Conservation (phyloP, 2,329 filamentous ascomycete species). For the Aspergillus sp. region DNA sequence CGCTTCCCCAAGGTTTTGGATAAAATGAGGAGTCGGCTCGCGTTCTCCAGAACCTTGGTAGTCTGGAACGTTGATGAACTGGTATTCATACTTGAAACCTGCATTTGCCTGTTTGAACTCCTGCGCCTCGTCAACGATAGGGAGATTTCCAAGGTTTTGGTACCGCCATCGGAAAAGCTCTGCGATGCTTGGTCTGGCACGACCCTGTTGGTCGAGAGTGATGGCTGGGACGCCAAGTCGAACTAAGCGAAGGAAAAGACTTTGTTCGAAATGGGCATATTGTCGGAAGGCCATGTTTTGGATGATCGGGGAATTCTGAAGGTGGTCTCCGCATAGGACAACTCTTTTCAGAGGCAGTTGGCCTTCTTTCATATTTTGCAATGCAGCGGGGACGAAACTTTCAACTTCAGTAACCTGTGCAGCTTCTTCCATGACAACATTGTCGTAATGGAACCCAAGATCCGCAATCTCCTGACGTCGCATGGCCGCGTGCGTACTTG, state of each 20-base stretch:
- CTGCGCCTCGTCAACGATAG: constrained; percentile 64
- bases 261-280: constrained; percentile 95
- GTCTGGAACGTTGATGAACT: constrained; percentile 93
- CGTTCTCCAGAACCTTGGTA: constrained; percentile 88
- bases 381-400: constrained; percentile 90
- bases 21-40: constrained; percentile 89
- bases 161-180: constrained; percentile 94
- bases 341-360: constrained; percentile 79
- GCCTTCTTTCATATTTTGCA: constrained; percentile 76
- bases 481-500: constrained; percentile 96
- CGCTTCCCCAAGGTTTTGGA: constrained; percentile 94
- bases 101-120: constrained; percentile 84
- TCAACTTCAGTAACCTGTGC: constrained; percentile 98
- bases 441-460: constrained; percentile 96
- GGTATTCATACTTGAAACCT: constrained; percentile 90
- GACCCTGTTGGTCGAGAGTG: constrained; percentile 88
- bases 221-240: constrained; percentile 90
- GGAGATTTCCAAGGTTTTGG: constrained; percentile 72
- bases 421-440: constrained; percentile 97
- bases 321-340: constrained; percentile 90
- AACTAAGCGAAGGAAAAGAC: constrained; percentile 86
- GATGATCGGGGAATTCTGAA: constrained; percentile 94
- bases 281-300: constrained; percentile 92
- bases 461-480: constrained; percentile 83
- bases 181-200: constrained; percentile 82